Conservation (phyloP, 179 eudicot genomes). For the Silene coronaria region DNA sequence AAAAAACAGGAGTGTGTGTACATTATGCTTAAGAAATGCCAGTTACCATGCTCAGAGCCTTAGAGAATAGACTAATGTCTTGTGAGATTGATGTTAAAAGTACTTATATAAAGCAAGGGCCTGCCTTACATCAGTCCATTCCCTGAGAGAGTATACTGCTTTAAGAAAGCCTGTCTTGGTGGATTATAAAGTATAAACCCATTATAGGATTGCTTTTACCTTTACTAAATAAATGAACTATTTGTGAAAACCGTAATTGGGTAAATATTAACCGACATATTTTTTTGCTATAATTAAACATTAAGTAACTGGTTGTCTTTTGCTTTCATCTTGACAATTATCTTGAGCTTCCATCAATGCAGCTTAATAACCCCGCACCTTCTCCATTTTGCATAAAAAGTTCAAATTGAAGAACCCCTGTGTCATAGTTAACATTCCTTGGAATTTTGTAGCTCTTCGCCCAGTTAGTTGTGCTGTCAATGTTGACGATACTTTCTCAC, state of each 20-base stretch:
- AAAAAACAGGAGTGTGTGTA: not conserved
- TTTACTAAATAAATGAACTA: not conserved
- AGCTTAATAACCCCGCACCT: not conserved
- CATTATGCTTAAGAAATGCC: not conserved
- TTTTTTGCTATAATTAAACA: not conserved
- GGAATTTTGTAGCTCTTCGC: slow-evolving; percentile 60
- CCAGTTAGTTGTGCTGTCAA: slow-evolving; percentile 48
- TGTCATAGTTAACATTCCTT: slow-evolving; percentile 3
- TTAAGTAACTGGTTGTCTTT: not conserved
- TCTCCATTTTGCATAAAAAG: slow-evolving; percentile 6
- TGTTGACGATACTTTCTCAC: slow-evolving; percentile 60
- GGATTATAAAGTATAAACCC: not conserved
- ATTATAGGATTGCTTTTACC: not conserved
- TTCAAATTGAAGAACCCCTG: not conserved
- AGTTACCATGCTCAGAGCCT: slow-evolving; percentile 11
- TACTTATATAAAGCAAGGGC: not conserved
- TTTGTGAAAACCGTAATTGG: not conserved
- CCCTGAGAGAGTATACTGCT: not conserved
- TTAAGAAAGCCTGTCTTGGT: not conserved
- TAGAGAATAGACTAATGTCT: not conserved
- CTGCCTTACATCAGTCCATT: not conserved
- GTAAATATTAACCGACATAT: not conserved
- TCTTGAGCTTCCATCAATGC: slow-evolving; percentile 6
- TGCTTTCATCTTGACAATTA: slow-evolving; percentile 10
- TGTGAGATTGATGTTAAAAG: not conserved